Evolutionary conservation across 331 rosid species (phyloP).

Genomic region (Arachis monticola): DNA sequence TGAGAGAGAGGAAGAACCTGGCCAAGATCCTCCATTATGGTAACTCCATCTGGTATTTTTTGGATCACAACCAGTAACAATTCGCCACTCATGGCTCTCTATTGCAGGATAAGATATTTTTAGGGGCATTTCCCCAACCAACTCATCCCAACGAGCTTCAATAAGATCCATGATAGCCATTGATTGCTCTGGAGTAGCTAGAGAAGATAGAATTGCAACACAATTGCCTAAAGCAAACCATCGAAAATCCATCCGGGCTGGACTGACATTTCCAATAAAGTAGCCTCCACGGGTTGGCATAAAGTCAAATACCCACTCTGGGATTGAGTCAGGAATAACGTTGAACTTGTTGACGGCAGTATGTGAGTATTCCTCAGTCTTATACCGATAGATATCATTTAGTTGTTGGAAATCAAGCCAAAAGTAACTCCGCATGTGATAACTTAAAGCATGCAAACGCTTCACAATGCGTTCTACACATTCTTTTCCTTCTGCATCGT

Average conservation of each 20-base stretch:
- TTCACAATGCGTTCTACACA: conserved; percentile 81
- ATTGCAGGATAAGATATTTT: conserved; percentile 92
- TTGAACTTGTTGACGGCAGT: conserved; percentile 98
- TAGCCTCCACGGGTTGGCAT: conserved; percentile 97
- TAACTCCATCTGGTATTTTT: conserved; percentile 99
- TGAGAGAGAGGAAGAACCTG: conserved; percentile 69
- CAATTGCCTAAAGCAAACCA: conserved; percentile 97
- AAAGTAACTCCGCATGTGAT: conserved; percentile 92
- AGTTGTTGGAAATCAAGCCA: conserved; percentile 98
- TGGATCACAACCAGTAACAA: conserved; percentile 95
- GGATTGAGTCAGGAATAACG: conserved; percentile 97
- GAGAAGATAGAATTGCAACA: conserved; percentile 87
- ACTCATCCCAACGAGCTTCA: conserved; percentile 97
- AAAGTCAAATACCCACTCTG: conserved; percentile 94
- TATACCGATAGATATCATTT: conserved; percentile 93
- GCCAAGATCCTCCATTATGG: conserved; percentile 99
- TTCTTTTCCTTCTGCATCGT: conserved; percentile 88
- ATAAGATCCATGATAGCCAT: conserved; percentile 97
- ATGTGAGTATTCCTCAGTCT: conserved; percentile 97
- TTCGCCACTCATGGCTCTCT: conserved; percentile 96
- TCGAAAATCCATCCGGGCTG: conserved; percentile 97
- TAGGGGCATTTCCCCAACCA: conserved; percentile 96
- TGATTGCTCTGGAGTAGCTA: conserved; percentile 96
- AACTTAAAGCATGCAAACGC: conserved; percentile 93
- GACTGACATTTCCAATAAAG: conserved; percentile 95